A percentile compares a stretch with the other conserved stretches of the same genome.
phyloP scores from a whole-genome alignment of 768 basidiomycete species.

The Kwoniella dendrophila region DNA sequence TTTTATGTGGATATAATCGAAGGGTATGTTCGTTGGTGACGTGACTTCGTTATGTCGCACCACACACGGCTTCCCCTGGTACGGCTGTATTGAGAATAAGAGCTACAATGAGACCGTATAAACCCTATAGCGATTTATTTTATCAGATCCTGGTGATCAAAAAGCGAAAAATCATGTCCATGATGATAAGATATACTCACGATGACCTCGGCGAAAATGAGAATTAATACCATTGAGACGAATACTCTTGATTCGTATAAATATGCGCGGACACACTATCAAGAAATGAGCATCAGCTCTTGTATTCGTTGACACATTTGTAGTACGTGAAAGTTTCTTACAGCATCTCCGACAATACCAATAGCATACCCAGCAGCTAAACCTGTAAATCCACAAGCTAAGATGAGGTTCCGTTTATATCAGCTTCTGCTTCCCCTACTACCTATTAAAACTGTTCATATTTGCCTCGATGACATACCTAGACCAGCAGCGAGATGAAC shows the following conservation, averaged over 20 bases:
- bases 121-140: conserved; percentile 27
- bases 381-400: conserved; percentile 84
- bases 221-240: conserved; percentile 93
- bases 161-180: neutral
- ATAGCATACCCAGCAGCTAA: conserved; percentile 93
- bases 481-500: conserved; percentile 90
- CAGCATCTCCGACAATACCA: conserved; percentile 89
- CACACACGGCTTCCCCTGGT: conserved; percentile 58
- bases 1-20: conserved; percentile 3
- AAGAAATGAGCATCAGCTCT: neutral
- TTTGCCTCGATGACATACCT: conserved; percentile 21
- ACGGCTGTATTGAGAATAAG: conserved; percentile 87
- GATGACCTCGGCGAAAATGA: conserved; percentile 72
- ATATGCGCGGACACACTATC: conserved; percentile 87
- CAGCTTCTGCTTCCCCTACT: too few relatives aligned
- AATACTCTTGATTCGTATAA: conserved; percentile 88
- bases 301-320: neutral
- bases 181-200: conserved; percentile 60
- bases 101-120: conserved; percentile 67
- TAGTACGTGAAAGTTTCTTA: too few relatives aligned
- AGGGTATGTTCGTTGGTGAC: neutral
- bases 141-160: neutral
- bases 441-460: too few relatives aligned
- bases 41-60: conserved; percentile 12
- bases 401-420: neutral